A percentile compares a stretch with the other conserved stretches of the same genome.
These are phyloP conservation scores for Chlamydomonas asymmetrica DNA, from an alignment of 139 green algal species.

Conservation along the genomic window DNA sequence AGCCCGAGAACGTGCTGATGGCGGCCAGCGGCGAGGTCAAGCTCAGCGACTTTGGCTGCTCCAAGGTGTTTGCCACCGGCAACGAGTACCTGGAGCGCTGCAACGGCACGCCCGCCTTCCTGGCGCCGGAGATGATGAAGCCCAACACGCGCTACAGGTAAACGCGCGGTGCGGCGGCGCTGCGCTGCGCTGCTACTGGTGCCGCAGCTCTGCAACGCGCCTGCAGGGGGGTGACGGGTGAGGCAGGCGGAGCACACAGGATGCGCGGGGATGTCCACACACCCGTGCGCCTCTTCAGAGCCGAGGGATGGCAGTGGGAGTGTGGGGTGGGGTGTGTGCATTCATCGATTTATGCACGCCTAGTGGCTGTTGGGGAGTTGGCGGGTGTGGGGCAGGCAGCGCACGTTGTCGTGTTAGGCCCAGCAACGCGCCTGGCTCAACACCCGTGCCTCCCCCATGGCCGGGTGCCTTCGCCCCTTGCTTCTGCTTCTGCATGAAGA, in stretches of 20 bases:
- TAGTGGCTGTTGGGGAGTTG: too few relatives aligned
- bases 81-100: slow-evolving; percentile 70
- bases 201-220: background rate
- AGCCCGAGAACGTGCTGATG: slow-evolving; percentile 87
- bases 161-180: background rate
- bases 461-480: too few relatives aligned
- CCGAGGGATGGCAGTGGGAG: too few relatives aligned
- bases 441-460: too few relatives aligned
- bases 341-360: too few relatives aligned
- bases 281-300: too few relatives aligned
- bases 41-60: slow-evolving; percentile 86
- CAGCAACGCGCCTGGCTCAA: too few relatives aligned
- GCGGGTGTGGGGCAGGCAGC: too few relatives aligned
- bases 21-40: slow-evolving; percentile 58
- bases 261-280: background rate
- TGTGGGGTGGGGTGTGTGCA: too few relatives aligned
- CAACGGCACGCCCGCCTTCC: slow-evolving; percentile 75
- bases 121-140: slow-evolving; percentile 69
- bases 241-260: background rate
- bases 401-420: too few relatives aligned
- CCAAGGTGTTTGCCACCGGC: slow-evolving; percentile 65
- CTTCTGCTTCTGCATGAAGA: too few relatives aligned
- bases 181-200: background rate
- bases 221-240: background rate
- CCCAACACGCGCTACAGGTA: slow-evolving; percentile 34